phyloP scores from a whole-genome alignment of 2,329 filamentous ascomycete genomes.

The Neurospora sp. region DNA sequence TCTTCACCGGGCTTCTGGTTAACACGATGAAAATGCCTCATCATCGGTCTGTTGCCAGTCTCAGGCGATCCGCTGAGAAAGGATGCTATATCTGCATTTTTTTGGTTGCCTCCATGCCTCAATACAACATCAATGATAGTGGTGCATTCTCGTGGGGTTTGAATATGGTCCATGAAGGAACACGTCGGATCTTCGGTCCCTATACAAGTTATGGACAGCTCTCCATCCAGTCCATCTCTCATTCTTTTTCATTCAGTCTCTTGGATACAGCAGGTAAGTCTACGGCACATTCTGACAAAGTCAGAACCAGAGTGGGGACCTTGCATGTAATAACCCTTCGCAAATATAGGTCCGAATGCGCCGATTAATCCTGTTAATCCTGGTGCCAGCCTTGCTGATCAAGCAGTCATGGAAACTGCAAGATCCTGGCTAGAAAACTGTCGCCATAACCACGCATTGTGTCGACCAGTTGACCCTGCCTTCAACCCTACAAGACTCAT shows the following conservation, averaged over 20 bases:
- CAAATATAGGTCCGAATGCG: neutral
- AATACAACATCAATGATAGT: neutral
- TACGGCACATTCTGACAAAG: neutral
- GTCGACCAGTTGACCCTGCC: neutral
- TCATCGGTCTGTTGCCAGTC: neutral
- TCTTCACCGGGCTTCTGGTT: neutral
- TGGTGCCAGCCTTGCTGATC: neutral
- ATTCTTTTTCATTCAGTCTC: rapidly evolving
- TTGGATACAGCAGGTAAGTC: neutral
- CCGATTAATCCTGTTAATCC: neutral
- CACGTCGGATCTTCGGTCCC: rapidly evolving
- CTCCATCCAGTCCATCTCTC: rapidly evolving
- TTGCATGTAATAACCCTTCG: neutral
- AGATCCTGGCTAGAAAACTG: neutral
- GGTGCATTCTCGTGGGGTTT: no score
- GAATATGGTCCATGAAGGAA: neutral
- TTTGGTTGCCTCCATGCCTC: neutral
- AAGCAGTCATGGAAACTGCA: neutral
- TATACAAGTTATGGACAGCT: neutral
- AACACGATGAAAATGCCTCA: rapidly evolving
- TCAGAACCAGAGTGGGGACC: neutral
- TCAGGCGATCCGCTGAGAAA: neutral
- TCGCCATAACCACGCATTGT: neutral
- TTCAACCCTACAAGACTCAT: neutral
- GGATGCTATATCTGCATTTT: neutral